Evolutionary conservation across 2,329 filamentous ascomycete genomes (phyloP), one percentile per base, ranked within the genome.

Genomic region (Chaetomiaceae sp.): DNA sequence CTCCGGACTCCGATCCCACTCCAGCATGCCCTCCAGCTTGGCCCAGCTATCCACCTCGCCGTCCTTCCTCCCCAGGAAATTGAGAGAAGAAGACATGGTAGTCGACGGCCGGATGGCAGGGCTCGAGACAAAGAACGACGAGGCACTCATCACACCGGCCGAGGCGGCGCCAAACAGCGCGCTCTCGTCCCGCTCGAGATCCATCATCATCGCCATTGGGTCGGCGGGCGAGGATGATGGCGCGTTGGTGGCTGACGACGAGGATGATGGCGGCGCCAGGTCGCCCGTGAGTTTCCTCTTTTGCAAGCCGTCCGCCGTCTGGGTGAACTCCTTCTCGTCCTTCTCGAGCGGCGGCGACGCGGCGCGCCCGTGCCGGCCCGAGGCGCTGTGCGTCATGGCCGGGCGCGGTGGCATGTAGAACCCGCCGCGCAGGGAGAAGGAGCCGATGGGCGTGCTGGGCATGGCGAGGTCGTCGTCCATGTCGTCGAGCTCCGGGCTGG

Each of bases 321-420:
- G 89, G 6, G 92, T 96, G 67, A 99, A 99, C 71, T 97, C 94
- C 66, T 88, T 89, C 76, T 97, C 92, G 63, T 97, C 92, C 64
- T 88, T 90, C 73, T 97, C 92, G 34, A 97, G 78, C 15, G 91
- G 90, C 47, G 92, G 91, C 59, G 89, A 94, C 22, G 87, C 84
- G n/a, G 86, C 87, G 55, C 88, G 84, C 56, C 84, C 79, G 57
- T 81, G 83, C 63, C 85, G 81, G 45, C 75, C 69, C 47, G 78
- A 72, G 57, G 72, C 54, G 63, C 69, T 61, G 67, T 51, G 63
- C 69, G 49, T n/a, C n/a, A n/a, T n/a, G n/a, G n/a, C 36, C 55
- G 69, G 64, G 61, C 72, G 66, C 64, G 70, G 66, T 54, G 66
- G 70, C 53, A 62, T 67, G 61, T 69, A 69, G 44, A 71, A 67